Base-by-base conservation (phyloP, 2,329 filamentous ascomycete genomes). In the Pseudocercospora pini-densiflorae region DNA sequence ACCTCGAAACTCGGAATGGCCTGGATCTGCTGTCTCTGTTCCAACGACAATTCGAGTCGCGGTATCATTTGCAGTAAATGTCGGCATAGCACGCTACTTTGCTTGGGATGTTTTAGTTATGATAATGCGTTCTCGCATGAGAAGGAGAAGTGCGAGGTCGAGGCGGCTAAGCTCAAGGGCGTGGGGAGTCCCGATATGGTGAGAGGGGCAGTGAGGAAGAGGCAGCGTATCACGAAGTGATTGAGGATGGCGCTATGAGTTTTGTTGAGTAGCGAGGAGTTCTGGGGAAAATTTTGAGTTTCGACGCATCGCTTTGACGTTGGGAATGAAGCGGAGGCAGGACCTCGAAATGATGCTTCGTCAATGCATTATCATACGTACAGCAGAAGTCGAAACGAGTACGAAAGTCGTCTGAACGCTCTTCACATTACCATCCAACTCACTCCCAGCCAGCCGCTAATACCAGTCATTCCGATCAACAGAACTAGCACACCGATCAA, bases 341-440 rank as follows among this genome's bases (percentile, higher is more conserved):
- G 61, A 57, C 47, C 8, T 21, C 14, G 45, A 16, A 62, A 62
- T 27, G 27, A 23, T 59, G 23, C 43, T 29, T 24, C 55, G 14
- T 31, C 29, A n/a, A 27, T 40, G 40, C 54, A 59, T 54, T 27
- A 33, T n/a, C 36, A 49, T 21, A 16, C n/a, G 24, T 31, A 14
- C 40, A 31, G 59, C 59, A 62, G 31, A 55, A 62, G 33, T 36
- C 12, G 33, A 36, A 36, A 36, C 2, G 40, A 19, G 8, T n/a
- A 19, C 16, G 16, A 43, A 43, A 43, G 21, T 58, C 58, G 23
- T 31, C 36, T n/a, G 27, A 12, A 16, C 0, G 19, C 14, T 47
- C 12, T 19, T 72, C 66, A 80, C 66, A 77, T 70, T 16, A 79
- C 72, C 51, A 79, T 64, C 78, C 77, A 80, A 62, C 78, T 79